Percentiles rank a stretch among this genome's conserved stretches.
Evolutionary conservation across 2,329 filamentous ascomycete species (phyloP).

Genomic region (Alternaria sp.): DNA sequence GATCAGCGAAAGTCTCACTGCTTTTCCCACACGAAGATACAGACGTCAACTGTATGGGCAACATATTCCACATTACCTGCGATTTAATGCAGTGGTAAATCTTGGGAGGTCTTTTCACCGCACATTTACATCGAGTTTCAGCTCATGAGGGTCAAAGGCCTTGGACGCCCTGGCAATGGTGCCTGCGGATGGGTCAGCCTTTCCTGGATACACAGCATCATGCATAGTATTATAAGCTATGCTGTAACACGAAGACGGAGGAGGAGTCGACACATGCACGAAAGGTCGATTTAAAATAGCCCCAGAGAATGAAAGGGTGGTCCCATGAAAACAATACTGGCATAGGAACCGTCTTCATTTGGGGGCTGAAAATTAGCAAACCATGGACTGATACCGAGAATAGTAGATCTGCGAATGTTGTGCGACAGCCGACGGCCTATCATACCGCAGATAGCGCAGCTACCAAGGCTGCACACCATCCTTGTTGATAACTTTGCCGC

Average conservation of each 20-base stretch:
- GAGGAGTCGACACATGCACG: neutral
- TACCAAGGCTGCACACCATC: conserved; percentile 50
- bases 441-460: neutral
- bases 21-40: neutral
- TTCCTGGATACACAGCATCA: neutral
- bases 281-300: neutral
- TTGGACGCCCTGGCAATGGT: neutral
- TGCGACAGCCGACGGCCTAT: neutral
- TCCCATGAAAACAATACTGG: neutral
- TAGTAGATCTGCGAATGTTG: neutral
- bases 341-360: neutral
- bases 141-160: neutral
- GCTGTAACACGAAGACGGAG: neutral
- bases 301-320: neutral
- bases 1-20: neutral
- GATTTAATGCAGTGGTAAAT: neutral
- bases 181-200: neutral
- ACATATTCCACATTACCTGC: neutral
- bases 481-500: conserved; percentile 46
- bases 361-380: neutral
- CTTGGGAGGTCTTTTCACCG: neutral
- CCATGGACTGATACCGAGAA: neutral
- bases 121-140: neutral
- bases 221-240: neutral
- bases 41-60: neutral